Base-by-base conservation (phyloP, 768 basidiomycete species). In the Collybia sp. region DNA sequence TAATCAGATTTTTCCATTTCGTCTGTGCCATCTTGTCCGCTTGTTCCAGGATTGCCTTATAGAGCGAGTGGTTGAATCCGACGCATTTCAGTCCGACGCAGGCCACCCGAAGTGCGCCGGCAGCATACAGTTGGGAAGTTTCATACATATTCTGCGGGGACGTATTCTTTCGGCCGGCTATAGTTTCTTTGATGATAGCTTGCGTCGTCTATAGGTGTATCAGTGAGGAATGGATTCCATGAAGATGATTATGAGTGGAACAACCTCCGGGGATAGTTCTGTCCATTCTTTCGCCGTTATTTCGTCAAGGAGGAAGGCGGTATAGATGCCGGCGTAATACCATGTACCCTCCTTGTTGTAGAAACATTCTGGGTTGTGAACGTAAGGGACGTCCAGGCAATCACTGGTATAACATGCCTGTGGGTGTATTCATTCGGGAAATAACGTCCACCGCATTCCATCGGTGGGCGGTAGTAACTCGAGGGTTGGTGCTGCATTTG, bases 261-360 rank as follows among this genome's bases (percentile, higher is more conserved):
- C 30, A 49, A 83, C 87, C 75, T 88, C 86, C 25, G 61, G 59
- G 25, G 82, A 76, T 30, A 90, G 71, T 36, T 74, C 73, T 20
- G 75, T 76, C 81, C 85, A 90, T 59, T 90, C 88, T 45, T 78
- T 78, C 6, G 70, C 63, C 0, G 79, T 79, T 12, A 90, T 66
- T 46, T 85, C 78, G 19, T 80, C 80, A 41, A 90, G 71, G 43
- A 71, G 66, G 58, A 90, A 80, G 1, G 76, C 76, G 44, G 73
- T 78, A 64, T 90, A 90, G 3, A 78, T 72, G n/a, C 88, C 88
- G 11, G 88, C 87, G 50, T 90, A 90, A 59, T 89, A 90, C 85
- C 85, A 90, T 48, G 79, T 77, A 6, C 83, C 84, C 45, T 88
- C 85, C 59, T 82, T 88, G 62, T 82, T 84, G 54, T 81, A 90